Base-by-base conservation (phyloP, 306 rosid species). In the Begonia masoniana region DNA sequence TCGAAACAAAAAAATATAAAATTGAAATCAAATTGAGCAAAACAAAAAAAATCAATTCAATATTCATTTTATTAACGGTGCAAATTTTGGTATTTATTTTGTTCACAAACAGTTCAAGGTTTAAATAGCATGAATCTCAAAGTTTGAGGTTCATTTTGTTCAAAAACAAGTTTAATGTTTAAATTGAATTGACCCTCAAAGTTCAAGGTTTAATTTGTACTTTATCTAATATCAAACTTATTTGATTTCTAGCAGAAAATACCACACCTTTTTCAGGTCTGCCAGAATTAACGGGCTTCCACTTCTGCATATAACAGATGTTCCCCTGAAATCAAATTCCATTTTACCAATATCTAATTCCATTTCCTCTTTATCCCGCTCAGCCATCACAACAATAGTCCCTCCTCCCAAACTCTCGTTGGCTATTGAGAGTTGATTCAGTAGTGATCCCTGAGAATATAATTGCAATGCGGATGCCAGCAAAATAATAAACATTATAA, bases 311-410 rank as follows among this genome's bases (percentile, higher is more conserved):
- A 87, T 87, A 62, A 87, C 91, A 15, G 91, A 81, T 43, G 96
- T 83, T 69, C 96, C 96, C 66, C 74, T 87, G 63, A 83, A 83
- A 73, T 83, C 73, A 71, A 87, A 83, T 69, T 87, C 96, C 96
- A 87, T 83, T 81, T 81, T 87, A 53, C 82, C 82, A 74, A 87
- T 83, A 74, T 87, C 94, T 71, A 87, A 81, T 72, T 87, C 96
- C 94, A 87, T 87, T 67, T 87, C 87, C 68, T 87, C 96, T 70
- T 87, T 87, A 78, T 87, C 94, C 62, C 82, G 75, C 71, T 87
- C 94, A 68, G 94, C 94, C 96, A 87, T 87, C 64, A 87, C 96
- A 21, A 80, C 96, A 64, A 87, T 80, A 66, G 70, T 78, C 48
- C 94, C 91, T 71, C 96, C 94, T 47, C 91, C 85, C 67, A 83